Conservation (phyloP, 176 grass and related monocot genomes). For the Ensete glaucum region DNA sequence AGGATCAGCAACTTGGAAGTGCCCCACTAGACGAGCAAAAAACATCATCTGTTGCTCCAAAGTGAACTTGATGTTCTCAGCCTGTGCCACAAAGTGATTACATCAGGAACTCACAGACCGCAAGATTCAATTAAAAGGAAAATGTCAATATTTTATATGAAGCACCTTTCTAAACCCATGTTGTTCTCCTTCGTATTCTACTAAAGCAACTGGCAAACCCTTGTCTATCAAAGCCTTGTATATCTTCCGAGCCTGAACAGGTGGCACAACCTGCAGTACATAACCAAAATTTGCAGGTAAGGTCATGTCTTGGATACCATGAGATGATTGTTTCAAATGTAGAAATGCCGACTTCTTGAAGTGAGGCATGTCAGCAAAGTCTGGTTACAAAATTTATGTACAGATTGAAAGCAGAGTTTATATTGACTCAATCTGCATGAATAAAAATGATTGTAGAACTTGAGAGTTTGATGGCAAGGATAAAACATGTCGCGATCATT, state of each 20-base stretch:
- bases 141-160: neutral
- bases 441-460: too few relatives aligned
- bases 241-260: slow-evolving; percentile 68
- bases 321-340: neutral
- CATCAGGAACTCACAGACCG: neutral
- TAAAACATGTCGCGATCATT: too few relatives aligned
- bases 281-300: neutral
- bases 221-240: slow-evolving; percentile 76
- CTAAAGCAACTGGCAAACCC: slow-evolving; percentile 81
- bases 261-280: slow-evolving; percentile 58
- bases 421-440: too few relatives aligned
- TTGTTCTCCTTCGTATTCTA: slow-evolving; percentile 95
- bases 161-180: slow-evolving; percentile 83
- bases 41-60: slow-evolving; percentile 92
- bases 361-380: too few relatives aligned
- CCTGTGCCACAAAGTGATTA: slow-evolving; percentile 32
- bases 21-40: slow-evolving; percentile 62
- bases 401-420: too few relatives aligned
- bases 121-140: neutral
- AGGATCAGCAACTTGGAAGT: slow-evolving; percentile 66
- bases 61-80: slow-evolving; percentile 88
- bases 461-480: too few relatives aligned
- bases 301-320: too few relatives aligned
- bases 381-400: too few relatives aligned
- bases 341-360: too few relatives aligned